Evolutionary conservation across 2,329 filamentous ascomycete genomes (phyloP).

Genomic region (Colletotrichum sp.): DNA sequence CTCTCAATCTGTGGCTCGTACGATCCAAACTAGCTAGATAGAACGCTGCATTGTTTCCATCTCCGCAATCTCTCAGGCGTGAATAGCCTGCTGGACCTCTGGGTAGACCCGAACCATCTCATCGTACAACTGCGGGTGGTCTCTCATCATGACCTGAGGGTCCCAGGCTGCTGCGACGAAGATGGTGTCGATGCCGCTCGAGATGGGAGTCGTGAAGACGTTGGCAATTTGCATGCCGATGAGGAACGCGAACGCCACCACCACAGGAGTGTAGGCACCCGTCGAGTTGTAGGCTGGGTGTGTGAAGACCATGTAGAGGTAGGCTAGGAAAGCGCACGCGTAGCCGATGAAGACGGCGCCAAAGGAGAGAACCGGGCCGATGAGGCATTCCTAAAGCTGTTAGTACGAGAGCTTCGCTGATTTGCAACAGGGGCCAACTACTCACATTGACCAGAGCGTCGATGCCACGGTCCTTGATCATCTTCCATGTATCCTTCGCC

Average conservation of each 20-base stretch:
- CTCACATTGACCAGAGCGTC: constrained; percentile 81
- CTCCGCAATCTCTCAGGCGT: constrained; percentile 46
- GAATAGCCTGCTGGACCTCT: constrained; percentile 79
- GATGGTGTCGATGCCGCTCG: constrained; percentile 88
- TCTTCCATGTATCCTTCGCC: constrained; percentile 87
- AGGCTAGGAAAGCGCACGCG: constrained; percentile 79
- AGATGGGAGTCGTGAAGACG: constrained; percentile 86
- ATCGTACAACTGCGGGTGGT: constrained; percentile 83
- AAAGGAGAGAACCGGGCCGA: constrained; percentile 76
- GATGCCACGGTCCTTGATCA: constrained; percentile 92
- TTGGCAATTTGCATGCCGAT: constrained; percentile 91
- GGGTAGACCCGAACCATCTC: constrained; percentile 84
- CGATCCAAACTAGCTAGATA: rapidly evolving
- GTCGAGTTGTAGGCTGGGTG: constrained; percentile 76
- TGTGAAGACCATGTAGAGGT: constrained; percentile 86
- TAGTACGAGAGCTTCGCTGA: background rate
- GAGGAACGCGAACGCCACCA: constrained; percentile 86
- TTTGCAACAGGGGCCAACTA: background rate
- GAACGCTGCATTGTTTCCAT: background rate
- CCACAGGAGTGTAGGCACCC: constrained; percentile 74
- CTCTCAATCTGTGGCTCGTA: rapidly evolving
- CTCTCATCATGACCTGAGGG: constrained; percentile 75
- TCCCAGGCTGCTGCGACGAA: constrained; percentile 81
- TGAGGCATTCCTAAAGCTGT: constrained; percentile 69
- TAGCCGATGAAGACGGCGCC: constrained; percentile 86